Conservation (phyloP, 2,329 filamentous ascomycete species). For the Aphanocladium album region DNA sequence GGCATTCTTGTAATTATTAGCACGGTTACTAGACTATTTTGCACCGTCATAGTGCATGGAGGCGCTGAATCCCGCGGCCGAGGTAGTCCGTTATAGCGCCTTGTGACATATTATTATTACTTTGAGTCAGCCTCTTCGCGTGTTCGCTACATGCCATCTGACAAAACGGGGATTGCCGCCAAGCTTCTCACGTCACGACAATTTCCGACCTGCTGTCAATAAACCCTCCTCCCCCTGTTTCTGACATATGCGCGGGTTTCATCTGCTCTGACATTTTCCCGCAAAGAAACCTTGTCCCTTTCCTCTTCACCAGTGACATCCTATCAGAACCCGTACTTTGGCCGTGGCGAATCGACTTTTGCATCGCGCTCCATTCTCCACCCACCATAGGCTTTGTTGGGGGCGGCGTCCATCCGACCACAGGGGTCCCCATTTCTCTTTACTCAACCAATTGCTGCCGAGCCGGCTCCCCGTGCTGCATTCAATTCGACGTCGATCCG, state of each 20-base stretch:
- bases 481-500: conserved; percentile 9
- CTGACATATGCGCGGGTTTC: not conserved
- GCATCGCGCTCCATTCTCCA: conserved; percentile 2
- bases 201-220: conserved; percentile 6
- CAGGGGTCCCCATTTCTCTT: conserved; percentile 7
- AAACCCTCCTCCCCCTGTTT: not conserved
- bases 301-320: not conserved
- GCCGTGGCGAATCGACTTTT: not conserved
- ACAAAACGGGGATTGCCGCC: conserved; percentile 7
- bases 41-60: not conserved
- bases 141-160: not conserved
- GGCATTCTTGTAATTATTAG: not conserved
- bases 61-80: not conserved
- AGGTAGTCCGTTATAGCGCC: not conserved
- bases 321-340: not conserved
- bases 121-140: not conserved
- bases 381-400: conserved; percentile 8
- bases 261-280: not conserved
- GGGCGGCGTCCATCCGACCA: not conserved
- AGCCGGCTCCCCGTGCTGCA: conserved; percentile 8
- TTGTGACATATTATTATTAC: not conserved
- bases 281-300: not conserved
- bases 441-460: conserved; percentile 11
- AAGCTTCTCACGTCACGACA: conserved; percentile 11
- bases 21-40: not conserved